These are phyloP conservation scores for Amanita phalloides DNA, from an alignment of 768 basidiomycete species.

Conservation along the genomic window DNA sequence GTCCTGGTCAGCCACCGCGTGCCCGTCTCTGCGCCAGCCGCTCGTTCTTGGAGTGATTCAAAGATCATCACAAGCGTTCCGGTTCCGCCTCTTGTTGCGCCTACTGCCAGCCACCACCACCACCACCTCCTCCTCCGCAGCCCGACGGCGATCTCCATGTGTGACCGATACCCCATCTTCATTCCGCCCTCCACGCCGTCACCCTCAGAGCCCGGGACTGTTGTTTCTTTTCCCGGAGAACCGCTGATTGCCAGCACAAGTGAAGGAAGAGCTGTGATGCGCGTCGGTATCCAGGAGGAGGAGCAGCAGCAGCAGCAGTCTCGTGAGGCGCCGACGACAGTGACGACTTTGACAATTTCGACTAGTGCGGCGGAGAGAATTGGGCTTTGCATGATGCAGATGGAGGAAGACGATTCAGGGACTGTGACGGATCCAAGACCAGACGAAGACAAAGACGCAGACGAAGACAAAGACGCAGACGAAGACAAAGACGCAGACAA, in stretches of 20 bases:
- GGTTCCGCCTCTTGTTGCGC: neutral
- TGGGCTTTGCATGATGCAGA: neutral
- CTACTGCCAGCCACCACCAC: neutral
- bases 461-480: neutral
- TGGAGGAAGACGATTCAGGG: neutral
- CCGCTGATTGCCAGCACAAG: neutral
- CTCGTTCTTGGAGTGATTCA: neutral
- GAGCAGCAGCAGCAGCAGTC: too few relatives aligned
- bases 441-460: neutral
- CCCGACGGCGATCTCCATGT: neutral
- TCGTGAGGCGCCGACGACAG: too few relatives aligned
- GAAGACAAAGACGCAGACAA: neutral
- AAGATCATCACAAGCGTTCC: neutral
- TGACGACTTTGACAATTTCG: neutral
- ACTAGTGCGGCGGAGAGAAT: neutral
- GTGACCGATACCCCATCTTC: neutral
- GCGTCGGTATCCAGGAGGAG: neutral
- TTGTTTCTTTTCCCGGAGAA: neutral
- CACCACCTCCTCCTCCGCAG: neutral
- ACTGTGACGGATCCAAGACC: neutral
- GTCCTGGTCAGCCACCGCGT: too few relatives aligned
- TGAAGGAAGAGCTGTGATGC: neutral
- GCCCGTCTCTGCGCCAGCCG: neutral
- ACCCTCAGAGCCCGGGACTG: neutral
- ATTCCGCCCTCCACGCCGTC: neutral